A percentile compares a stretch with the other conserved stretches of the same genome.
These are phyloP conservation scores for Tetrahymena elliotti DNA, from an alignment of 73 alveolate genomes.

Conservation along the genomic window DNA sequence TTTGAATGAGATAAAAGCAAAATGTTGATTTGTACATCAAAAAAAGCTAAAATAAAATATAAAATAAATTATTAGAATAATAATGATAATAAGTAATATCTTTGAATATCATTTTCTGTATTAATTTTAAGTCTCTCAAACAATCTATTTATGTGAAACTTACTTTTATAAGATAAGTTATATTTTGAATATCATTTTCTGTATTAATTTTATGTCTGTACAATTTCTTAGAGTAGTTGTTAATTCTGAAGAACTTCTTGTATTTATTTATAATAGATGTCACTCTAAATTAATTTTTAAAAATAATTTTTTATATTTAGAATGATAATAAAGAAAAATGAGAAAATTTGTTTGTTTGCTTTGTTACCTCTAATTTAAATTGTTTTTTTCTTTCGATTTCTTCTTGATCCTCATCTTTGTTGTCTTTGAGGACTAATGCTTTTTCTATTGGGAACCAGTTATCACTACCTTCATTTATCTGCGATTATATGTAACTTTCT, in stretches of 20 bases:
- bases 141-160: too few relatives aligned
- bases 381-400: background rate
- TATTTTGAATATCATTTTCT: background rate
- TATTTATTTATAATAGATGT: background rate
- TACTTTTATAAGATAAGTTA: background rate
- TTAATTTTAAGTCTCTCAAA: background rate
- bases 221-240: background rate
- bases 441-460: conserved; percentile 79
- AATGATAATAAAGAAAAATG: too few relatives aligned
- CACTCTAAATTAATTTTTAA: background rate
- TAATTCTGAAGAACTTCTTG: background rate
- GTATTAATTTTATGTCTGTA: background rate
- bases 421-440: conserved; percentile 36
- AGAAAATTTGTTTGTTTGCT: background rate
- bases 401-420: background rate
- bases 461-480: conserved; percentile 66
- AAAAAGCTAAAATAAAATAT: too few relatives aligned
- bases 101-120: background rate
- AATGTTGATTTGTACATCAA: too few relatives aligned
- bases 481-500: conserved; percentile 81
- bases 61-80: too few relatives aligned
- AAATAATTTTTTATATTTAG: background rate
- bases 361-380: background rate
- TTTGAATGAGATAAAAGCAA: too few relatives aligned
- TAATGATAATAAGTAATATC: background rate